Percentiles rank a stretch among this genome's conserved stretches.
phyloP scores from a whole-genome alignment of 148 eudicot genomes.

The Rhododendron griersonianum region DNA sequence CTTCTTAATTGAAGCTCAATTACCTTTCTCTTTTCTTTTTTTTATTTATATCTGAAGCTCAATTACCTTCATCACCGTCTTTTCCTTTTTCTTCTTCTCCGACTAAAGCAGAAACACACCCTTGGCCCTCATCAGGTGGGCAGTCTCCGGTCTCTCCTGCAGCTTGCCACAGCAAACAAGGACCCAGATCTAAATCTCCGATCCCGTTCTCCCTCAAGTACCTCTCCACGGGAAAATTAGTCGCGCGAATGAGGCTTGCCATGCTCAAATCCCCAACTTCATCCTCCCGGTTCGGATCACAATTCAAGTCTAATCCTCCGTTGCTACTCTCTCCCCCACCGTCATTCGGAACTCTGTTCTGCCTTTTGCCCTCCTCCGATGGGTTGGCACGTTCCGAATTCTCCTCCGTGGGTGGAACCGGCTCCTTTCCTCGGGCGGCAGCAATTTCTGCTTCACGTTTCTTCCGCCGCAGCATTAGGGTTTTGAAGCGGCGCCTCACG shows the following conservation, averaged over 20 bases:
- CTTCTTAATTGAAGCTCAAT: not conserved
- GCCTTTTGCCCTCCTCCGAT: conserved; percentile 22
- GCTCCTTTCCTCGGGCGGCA: conserved; percentile 21
- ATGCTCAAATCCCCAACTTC: conserved; percentile 30
- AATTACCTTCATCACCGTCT: conserved; percentile 1
- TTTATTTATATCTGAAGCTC: not conserved
- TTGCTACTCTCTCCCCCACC: conserved; percentile 26
- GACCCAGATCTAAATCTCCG: conserved; percentile 24
- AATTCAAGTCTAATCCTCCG: conserved; percentile 67
- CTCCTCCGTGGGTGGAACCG: conserved; percentile 15
- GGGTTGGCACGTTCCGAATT: conserved; percentile 23
- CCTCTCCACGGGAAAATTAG: conserved; percentile 32
- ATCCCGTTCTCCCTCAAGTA: conserved; percentile 30
- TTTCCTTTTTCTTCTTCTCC: not conserved
- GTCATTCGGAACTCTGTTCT: conserved; percentile 12
- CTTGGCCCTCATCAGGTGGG: conserved; percentile 7
- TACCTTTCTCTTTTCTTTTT: not conserved
- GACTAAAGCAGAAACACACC: not conserved
- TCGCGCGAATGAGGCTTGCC: conserved; percentile 34
- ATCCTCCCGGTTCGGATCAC: conserved; percentile 61
- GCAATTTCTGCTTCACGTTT: conserved; percentile 57
- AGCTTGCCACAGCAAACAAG: conserved; percentile 13
- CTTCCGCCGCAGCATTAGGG: conserved; percentile 79
- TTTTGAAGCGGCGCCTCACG: conserved; percentile 78
- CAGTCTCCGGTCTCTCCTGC: not conserved